Evolutionary conservation across 768 basidiomycete species (phyloP).

Genomic region (Mycena metata): DNA sequence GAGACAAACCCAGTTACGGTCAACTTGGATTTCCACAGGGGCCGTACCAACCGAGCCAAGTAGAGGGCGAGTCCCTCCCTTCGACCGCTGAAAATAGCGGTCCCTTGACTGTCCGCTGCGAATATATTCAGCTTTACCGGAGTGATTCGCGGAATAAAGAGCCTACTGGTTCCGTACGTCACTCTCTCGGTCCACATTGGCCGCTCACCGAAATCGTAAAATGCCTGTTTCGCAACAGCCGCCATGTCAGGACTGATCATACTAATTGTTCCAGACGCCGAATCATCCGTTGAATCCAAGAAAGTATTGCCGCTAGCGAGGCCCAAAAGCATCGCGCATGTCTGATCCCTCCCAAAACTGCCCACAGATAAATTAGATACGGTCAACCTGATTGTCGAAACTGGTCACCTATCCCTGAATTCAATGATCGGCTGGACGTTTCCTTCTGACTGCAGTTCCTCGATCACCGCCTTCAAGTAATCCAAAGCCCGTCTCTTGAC

Average conservation of each 20-base stretch:
- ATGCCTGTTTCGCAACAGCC: slow-evolving; percentile 83
- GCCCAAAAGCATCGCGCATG: slow-evolving; percentile 91
- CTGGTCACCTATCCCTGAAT: slow-evolving; percentile 80
- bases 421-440: slow-evolving; percentile 84
- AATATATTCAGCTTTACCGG: slow-evolving; percentile 12
- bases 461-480: slow-evolving; percentile 84
- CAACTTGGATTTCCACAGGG: slow-evolving; percentile 89
- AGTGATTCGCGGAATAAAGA: slow-evolving; percentile 9
- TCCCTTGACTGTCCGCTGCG: slow-evolving; percentile 76
- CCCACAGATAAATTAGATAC: slow-evolving; percentile 7
- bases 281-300: slow-evolving; percentile 69
- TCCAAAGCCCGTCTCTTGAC: slow-evolving; percentile 88
- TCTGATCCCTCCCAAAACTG: slow-evolving; percentile 93
- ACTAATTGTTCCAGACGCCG: slow-evolving; percentile 60
- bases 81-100: slow-evolving; percentile 86
- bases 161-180: slow-evolving; percentile 80
- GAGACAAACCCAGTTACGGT: slow-evolving; percentile 70
- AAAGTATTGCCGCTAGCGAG: slow-evolving; percentile 89
- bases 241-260: slow-evolving; percentile 73
- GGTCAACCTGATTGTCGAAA: slow-evolving; percentile 8
- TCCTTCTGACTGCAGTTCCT: slow-evolving; percentile 83
- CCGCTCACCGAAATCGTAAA: slow-evolving; percentile 88
- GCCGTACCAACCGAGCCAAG: slow-evolving; percentile 86
- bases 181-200: slow-evolving; percentile 86
- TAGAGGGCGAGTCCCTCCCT: slow-evolving; percentile 91